Base-by-base conservation (phyloP, 768 basidiomycete genomes). In the Mycena vitilis region DNA sequence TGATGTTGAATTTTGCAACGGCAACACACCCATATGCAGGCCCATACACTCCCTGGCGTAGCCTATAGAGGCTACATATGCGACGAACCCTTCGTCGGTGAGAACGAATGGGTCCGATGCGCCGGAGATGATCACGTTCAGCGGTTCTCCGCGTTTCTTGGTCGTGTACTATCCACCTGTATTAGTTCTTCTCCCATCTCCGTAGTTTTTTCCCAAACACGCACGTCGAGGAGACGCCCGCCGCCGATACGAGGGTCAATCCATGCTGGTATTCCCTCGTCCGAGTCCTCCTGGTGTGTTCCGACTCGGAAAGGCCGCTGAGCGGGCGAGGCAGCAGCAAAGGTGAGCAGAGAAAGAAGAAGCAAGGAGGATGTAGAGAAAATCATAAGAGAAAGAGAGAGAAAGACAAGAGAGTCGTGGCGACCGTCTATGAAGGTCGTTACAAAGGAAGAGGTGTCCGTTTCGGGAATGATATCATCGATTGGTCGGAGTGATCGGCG, bases 31-130 rank as follows among this genome's bases (percentile, higher is more conserved):
- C 37, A 63, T 60, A 47, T 72, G 71, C 42, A 95, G 76, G 4
- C 94, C 93, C 8, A 95, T 77, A 75, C 95, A 96, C 77, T 95
- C 95, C 70, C 87, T 86, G 10, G 92, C 91, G 76, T 92, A 95
- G 2, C 94, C 95, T 40, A 95, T 85, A 11, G 94, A 94, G 76
- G 90, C 92, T 66, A 23, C 85, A 75, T 93, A 95, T 68, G 80
- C 77, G 54, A 83, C 85, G 71, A 96, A 86, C 5, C 95, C 95
- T 16, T 77, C 69, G 44, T 94, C 91, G 9, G 92, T 91, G 70
- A 96, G 88, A 62, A 96, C 80, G 76, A 87, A 91, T 0, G 94
- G 93, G 74, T 95, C 93, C 2, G 93, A 95, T 34, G 80, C 82
- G 52, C 87, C 91, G 34, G 93, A 92, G 51, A 96, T 89, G 73